Evolutionary conservation across 495 filamentous ascomycete genomes (phyloP).

Genomic region (Massariosphaeria phaeospora): DNA sequence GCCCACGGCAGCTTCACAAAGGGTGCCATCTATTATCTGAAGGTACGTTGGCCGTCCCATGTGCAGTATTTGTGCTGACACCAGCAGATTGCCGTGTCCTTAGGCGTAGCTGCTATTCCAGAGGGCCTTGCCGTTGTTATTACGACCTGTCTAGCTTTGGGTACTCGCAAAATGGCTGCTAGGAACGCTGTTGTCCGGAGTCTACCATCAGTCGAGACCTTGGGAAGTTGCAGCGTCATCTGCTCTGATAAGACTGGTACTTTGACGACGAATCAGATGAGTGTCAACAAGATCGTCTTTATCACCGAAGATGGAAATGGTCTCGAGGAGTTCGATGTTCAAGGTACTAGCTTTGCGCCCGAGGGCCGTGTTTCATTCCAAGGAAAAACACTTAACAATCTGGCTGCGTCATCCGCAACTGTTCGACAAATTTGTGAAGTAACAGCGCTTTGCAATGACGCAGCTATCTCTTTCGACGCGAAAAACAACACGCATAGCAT

Average conservation of each 20-base stretch:
- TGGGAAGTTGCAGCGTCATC: conserved; percentile 98
- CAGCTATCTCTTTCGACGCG: conserved; percentile 74
- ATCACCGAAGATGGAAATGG: conserved; percentile 65
- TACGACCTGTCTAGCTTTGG: conserved; percentile 91
- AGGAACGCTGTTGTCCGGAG: conserved; percentile 97
- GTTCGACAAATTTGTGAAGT: conserved; percentile 79
- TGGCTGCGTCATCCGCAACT: conserved; percentile 70
- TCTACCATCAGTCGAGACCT: conserved; percentile 92
- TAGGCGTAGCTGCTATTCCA: conserved; percentile 96
- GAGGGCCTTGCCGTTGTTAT: conserved; percentile 97
- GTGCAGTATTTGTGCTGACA: conserved; percentile 11
- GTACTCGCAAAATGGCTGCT: conserved; percentile 95
- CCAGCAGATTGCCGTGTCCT: conserved; percentile 80
- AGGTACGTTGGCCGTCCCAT: conserved; percentile 40
- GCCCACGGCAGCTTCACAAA: conserved; percentile 92
- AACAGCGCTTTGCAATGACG: conserved; percentile 84
- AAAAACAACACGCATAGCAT: conserved; percentile 69
- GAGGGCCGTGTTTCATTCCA: conserved; percentile 63
- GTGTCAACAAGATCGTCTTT: conserved; percentile 86
- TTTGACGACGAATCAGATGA: conserved; percentile 99
- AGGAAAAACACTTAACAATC: conserved; percentile 64
- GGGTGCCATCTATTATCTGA: conserved; percentile 98
- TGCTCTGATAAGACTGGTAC: conserved; percentile 99
- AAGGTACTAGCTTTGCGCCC: conserved; percentile 91
- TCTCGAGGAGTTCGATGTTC: conserved; percentile 82